Conservation (phyloP, 306 rosid genomes). For the Rubus idaeus region DNA sequence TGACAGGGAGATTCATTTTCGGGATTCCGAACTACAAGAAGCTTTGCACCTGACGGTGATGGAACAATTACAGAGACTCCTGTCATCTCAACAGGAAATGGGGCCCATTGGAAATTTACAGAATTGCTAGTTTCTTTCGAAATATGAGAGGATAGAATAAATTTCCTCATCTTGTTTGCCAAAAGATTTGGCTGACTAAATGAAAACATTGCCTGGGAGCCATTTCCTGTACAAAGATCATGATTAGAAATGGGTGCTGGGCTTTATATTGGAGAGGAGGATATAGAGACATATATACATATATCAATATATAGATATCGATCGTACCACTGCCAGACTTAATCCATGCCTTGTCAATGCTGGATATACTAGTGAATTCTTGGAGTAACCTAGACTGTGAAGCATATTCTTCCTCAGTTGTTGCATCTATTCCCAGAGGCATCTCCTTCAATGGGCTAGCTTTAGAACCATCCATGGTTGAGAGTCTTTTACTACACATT, state of each 20-base stretch:
- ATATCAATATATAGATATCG: constrained; percentile 14
- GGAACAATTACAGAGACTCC: constrained; percentile 67
- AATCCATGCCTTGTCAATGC: constrained; percentile 76
- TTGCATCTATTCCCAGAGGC: constrained; percentile 55
- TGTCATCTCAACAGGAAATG: constrained; percentile 71
- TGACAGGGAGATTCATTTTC: constrained; percentile 51
- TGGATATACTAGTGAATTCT: constrained; percentile 57
- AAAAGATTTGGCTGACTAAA: constrained; percentile 57
- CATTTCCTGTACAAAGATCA: constrained; percentile 29
- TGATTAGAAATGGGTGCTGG: constrained; percentile 5
- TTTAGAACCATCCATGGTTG: constrained; percentile 59
- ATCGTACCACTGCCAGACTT: constrained; percentile 50
- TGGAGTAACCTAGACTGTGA: constrained; percentile 64
- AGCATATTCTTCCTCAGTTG: constrained; percentile 63
- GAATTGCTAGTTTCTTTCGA: constrained; percentile 37
- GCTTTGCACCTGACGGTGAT: constrained; percentile 74
- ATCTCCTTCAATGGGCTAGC: constrained; percentile 29
- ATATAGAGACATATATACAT: neutral
- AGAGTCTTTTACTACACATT: constrained; percentile 36
- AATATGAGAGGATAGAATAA: constrained; percentile 48
- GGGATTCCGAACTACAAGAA: constrained; percentile 59
- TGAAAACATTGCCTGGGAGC: constrained; percentile 61
- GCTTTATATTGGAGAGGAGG: neutral
- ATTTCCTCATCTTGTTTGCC: constrained; percentile 64
- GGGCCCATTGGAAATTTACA: constrained; percentile 64